Base-by-base conservation (phyloP, 805 yeast genomes). In the Monosporozyma siamensis region DNA sequence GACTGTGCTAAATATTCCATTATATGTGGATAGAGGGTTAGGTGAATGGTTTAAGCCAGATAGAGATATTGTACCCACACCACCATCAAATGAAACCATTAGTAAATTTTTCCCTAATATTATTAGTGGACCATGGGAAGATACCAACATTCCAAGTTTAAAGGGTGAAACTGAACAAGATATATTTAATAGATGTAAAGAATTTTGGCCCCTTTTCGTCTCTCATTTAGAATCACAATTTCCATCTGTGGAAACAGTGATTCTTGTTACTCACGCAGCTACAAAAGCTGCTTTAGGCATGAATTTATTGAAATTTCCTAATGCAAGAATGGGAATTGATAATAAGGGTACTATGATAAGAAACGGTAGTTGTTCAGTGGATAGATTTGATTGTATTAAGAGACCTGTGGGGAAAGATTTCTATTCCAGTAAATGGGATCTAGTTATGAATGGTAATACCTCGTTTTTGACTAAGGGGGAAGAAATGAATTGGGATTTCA, bases 401-500 rank as follows among this genome's bases (percentile, higher is more conserved):
- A 25, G 41, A 36, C 15, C 31, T 12, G 38, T 40, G 11, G 29
- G 32, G 14, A 36, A 47, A 44, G 31, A 42, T 38, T 54, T 58
- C 40, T 47, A 48, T 12, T 58, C 62, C 6, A 54, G 55, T 18
- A 53, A 57, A 23, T 90, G 96, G 96, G 58, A 53, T 6, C 57
- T 81, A 41, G 66, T 66, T 14, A 69, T 74, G 72, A 86, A 84
- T 58, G 97, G 97, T 3, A 71, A 77, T 48, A 76, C 87, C 4
- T 77, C 72, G 34, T 88, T 81, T 53, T 67, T 90, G 46, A 59
- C 73, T 4, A 63, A 71, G 6, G 98, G 97, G 6, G 92, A 90
- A 54, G 97, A 89, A 61, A 88, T 92, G 95, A 83, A 86, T 58
- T 90, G 97, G 97, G 78, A 81, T 52, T 90, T 88, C 67, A 76